A percentile compares a stretch with the other conserved stretches of the same genome.
These are phyloP conservation scores for Teratosphaeria epicoccoides DNA, from an alignment of 2,329 filamentous ascomycete genomes.

Conservation along the genomic window DNA sequence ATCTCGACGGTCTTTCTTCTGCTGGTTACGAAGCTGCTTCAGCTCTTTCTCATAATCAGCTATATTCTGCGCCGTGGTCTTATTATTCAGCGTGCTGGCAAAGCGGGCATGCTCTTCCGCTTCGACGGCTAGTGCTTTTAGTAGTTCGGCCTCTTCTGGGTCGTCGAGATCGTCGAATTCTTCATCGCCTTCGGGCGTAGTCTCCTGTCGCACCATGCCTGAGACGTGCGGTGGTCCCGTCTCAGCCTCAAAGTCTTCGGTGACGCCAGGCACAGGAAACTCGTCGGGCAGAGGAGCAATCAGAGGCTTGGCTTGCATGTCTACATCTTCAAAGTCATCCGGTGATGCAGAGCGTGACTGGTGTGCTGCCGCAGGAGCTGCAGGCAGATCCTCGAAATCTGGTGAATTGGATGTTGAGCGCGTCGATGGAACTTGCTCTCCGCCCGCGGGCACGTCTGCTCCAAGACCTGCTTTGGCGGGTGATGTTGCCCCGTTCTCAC, in stretches of 20 bases:
- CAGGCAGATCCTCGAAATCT: conserved; percentile 1
- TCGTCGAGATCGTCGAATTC: conserved; percentile 53
- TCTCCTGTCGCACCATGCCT: conserved; percentile 23
- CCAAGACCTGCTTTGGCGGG: neutral
- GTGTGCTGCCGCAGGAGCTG: neutral
- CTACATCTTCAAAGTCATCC: conserved; percentile 41
- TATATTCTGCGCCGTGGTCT: conserved; percentile 50
- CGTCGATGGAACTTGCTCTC: neutral
- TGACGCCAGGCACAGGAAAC: conserved; percentile 6
- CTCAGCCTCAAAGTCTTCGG: conserved; percentile 12
- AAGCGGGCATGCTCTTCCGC: conserved; percentile 91
- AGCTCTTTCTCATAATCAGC: conserved; percentile 81
- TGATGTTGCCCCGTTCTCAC: conserved; percentile 30
- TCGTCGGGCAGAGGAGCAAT: neutral
- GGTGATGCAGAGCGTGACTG: conserved; percentile 33
- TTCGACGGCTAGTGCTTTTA: conserved; percentile 77
- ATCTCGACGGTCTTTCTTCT: conserved; percentile 91
- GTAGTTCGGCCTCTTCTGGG: conserved; percentile 81
- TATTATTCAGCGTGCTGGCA: conserved; percentile 55
- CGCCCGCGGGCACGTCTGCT: conserved; percentile 1
- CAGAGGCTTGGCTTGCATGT: conserved; percentile 16
- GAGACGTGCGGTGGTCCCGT: conserved; percentile 21
- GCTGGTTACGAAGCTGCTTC: conserved; percentile 76
- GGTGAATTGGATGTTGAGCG: conserved; percentile 8
- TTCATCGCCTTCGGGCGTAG: conserved; percentile 18